Evolutionary conservation across 768 basidiomycete genomes (phyloP), one percentile per base, ranked within the genome.

Genomic region (Termitomyces sp.): DNA sequence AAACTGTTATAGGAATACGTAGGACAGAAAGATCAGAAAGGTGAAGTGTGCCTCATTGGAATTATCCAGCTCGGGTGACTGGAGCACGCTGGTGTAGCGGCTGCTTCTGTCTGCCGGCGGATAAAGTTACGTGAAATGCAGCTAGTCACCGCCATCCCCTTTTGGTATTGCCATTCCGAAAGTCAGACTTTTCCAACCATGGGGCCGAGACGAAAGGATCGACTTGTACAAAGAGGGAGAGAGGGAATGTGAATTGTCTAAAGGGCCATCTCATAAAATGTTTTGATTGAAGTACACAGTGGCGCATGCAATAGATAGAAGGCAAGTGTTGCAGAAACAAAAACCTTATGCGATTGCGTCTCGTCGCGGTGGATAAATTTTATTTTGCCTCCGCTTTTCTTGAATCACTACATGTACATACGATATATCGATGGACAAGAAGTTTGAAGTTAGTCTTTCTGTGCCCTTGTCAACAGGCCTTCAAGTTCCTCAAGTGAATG

Each of bases 401-500:
- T 30, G 17, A 50, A 21, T 48, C 21, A 37, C 3, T 34, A 3
- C 9, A 19, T 48, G 9, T 10, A 37, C 10, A 11, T 49, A 12
- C 7, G n/a, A 23, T 9, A 28, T 9, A 16, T 25, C 27, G n/a
- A 10, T 45, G 12, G 37, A 12, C 5, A 43, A 32, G 17, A 45
- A 21, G 37, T 39, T 3, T 1, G 14, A 34, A 34, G 34, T 23
- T 27, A 27, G 17, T 19, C 37, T 16, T 16, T 57, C 37, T 44
- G n/a, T 6, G 42, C 41, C 11, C 12, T 10, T 3, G 35, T n/a
- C 8, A 67, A n/a, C 16, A 70, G 46, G 19, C 62, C 45, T 4
- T 76, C 81, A n/a, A 86, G 63, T 55, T 85, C 81, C 5, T 63
- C 56, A 46, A 88, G 78, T 8, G 77, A 77, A 35, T 76, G 65